Base-by-base conservation (phyloP, 148 eudicot genomes). In the Rhododendron griersonianum region DNA sequence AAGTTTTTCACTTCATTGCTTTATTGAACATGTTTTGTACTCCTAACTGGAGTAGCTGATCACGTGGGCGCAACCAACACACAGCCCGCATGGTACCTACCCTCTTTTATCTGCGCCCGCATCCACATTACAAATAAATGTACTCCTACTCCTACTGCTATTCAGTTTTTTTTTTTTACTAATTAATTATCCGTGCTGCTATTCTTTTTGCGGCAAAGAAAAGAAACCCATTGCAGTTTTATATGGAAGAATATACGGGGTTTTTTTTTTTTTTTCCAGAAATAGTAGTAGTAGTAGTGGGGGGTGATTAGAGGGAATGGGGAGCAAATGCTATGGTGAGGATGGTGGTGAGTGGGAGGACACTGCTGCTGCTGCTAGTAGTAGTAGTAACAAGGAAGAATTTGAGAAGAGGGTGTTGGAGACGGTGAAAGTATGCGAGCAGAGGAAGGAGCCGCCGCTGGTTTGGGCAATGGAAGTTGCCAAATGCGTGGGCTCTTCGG, bases 391-490 rank as follows among this genome's bases (percentile, higher is more conserved):
- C 5, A 45, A 78, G 19, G 25, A 78, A 7, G 86, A 71, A 69
- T 59, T 87, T 41, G 87, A 84, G 81, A 50, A 57, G 81, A 44
- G 71, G 25, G 82, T 88, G 71, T 1, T 81, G 82, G 85, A 81
- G 65, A 74, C 55, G 35, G 50, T 85, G 76, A 85, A 85, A 85
- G n/a, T 45, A 41, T 88, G 85, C 75, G 30, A 69, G n/a, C 33
- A 71, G 87, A 53, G 81, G 59, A 81, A 55, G 45, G 86, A 87
- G 19, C 67, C 79, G 13, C 78, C 89, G 47, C n/a, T 63, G 55
- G 77, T 81, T 19, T 88, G 84, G 85, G 63, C 71, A 47, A 85
- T 81, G 82, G 89, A 88, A 63, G 37, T 88, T 15, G 47, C 79
- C 61, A 81, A 81, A 23, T 63, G 89, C 80, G 63, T 79, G 74